A percentile compares a stretch with the other conserved stretches of the same genome.
These are phyloP conservation scores for Aspergillus neoniger DNA, from an alignment of 2,329 filamentous ascomycete species.

Conservation along the genomic window DNA sequence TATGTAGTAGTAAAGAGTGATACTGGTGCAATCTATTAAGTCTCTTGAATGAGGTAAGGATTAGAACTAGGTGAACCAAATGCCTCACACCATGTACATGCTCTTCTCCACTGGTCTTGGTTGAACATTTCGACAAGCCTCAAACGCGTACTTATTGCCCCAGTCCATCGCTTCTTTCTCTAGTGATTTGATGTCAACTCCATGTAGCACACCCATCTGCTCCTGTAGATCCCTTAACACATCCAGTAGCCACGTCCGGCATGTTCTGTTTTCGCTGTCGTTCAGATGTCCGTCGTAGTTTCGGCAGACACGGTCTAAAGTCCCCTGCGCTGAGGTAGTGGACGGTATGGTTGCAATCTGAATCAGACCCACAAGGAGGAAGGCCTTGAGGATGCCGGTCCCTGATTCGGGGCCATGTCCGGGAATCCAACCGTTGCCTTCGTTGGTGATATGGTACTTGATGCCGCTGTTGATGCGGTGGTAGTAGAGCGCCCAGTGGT, in stretches of 20 bases:
- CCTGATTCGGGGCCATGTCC: constrained; percentile 19
- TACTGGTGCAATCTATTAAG: background rate
- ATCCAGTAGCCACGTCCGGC: constrained; percentile 25
- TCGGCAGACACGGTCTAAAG: constrained; percentile 24
- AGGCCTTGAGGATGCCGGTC: constrained; percentile 21
- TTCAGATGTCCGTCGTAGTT: constrained; percentile 24
- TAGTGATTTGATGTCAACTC: constrained; percentile 15
- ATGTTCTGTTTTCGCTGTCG: constrained; percentile 13
- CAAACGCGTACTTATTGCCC: constrained; percentile 22
- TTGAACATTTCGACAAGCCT: constrained; percentile 19
- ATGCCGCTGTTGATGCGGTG: constrained; percentile 18
- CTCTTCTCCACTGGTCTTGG: constrained; percentile 19
- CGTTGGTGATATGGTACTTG: constrained; percentile 29
- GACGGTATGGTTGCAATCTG: constrained; percentile 23
- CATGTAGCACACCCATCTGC: background rate
- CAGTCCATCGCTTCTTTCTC: constrained; percentile 25
- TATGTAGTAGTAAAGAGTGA: background rate
- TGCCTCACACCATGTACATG: background rate
- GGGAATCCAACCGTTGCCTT: constrained; percentile 22
- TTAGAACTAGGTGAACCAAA: background rate
- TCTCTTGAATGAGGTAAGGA: too few relatives aligned
- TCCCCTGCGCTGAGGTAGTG: background rate
- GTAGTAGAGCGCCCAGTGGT: constrained; percentile 35
- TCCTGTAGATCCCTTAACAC: constrained; percentile 19
- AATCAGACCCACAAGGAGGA: constrained; percentile 27